Evolutionary conservation across 208 protist species (phyloP), one percentile per base, ranked within the genome.

Genomic region (Trypanosoma platydactyli): DNA sequence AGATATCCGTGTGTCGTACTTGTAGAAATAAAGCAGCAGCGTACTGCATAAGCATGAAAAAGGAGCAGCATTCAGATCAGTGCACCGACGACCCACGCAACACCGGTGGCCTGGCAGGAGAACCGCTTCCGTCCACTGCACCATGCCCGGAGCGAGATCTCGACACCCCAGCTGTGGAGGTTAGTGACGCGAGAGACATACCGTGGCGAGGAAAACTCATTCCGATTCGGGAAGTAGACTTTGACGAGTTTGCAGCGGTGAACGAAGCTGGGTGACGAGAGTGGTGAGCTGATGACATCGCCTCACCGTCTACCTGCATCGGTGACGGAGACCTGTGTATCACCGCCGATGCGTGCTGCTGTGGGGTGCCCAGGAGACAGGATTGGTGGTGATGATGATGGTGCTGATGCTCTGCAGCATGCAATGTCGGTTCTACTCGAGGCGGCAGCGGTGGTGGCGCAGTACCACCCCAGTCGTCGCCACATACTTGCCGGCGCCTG

Each of bases 51-150:
- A n/a, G 27, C 46, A 46, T 49, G 18, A 63, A 61, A 6, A 57
- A 55, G 13, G 40, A 24, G 30, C 42, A 24, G 0, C 3, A 9
- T 11, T 38, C 33, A 45, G 5, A 65, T 50, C 44, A 75, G 30
- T 30, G 50, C 35, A 20, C 57, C 7, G 73, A 68, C 4, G 40
- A 1, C 3, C 66, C 62, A 9, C 79, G 72, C 38, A 90, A 60
- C 22, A 73, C 68, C 1, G 84, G 84, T 9, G 79, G 85, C 29
- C 81, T 63, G 11, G 79, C 70, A 6, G 85, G 81, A 0, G 80
- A 82, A 13, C 61, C 51, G 59, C 72, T 86, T 12, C 85, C 85
- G 51, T 91, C 81, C 15, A 91, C 68, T 7, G 69, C 73, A 0
- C 79, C 76, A 9, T 68, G 59, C 7, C 42, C 57, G 0, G 54